Percentiles rank a stretch among this genome's conserved stretches.
Conservation (phyloP, 2,329 filamentous ascomycete genomes). For the Arthrocladium fulminans region DNA sequence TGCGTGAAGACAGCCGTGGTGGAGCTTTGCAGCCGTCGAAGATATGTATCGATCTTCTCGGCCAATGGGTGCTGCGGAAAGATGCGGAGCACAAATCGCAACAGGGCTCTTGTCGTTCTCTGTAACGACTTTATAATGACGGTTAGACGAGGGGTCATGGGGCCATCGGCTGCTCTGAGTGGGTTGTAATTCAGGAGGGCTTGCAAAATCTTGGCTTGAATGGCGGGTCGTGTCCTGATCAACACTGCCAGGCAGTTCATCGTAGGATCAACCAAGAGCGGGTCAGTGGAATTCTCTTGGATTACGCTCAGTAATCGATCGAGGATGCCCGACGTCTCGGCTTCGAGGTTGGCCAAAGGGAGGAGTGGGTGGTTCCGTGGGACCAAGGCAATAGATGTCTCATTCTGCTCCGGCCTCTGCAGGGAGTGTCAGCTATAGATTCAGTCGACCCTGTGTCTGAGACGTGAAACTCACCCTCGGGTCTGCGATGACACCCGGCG, state of each 20-base stretch:
- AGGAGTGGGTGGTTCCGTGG: slow-evolving; percentile 74
- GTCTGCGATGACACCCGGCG: slow-evolving; percentile 70
- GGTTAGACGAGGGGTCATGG: slow-evolving; percentile 67
- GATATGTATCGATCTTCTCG: slow-evolving; percentile 73
- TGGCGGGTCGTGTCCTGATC: slow-evolving; percentile 69
- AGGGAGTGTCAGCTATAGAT: slow-evolving; percentile 4
- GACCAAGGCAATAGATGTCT: slow-evolving; percentile 79
- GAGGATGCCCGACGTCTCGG: slow-evolving; percentile 81
- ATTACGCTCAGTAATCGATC: slow-evolving; percentile 79
- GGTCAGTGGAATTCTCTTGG: slow-evolving; percentile 79
- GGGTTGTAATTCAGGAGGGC: slow-evolving; percentile 88
- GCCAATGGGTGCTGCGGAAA: slow-evolving; percentile 70
- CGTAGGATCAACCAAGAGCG: slow-evolving; percentile 79
- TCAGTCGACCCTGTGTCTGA: not conserved
- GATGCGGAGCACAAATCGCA: slow-evolving; percentile 77
- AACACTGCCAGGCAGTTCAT: slow-evolving; percentile 79
- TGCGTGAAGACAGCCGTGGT: slow-evolving; percentile 75
- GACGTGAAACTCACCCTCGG: slow-evolving; percentile 56
- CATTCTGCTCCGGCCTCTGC: slow-evolving; percentile 64
- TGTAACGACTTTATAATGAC: slow-evolving; percentile 90
- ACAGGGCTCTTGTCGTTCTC: slow-evolving; percentile 74
- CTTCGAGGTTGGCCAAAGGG: slow-evolving; percentile 72
- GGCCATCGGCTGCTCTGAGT: slow-evolving; percentile 65
- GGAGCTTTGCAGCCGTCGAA: slow-evolving; percentile 72
- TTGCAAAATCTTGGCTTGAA: slow-evolving; percentile 76